Base-by-base conservation (phyloP, 1,139 yeast genomes). In the Hyphopichia wangnamkhiaoensis region DNA sequence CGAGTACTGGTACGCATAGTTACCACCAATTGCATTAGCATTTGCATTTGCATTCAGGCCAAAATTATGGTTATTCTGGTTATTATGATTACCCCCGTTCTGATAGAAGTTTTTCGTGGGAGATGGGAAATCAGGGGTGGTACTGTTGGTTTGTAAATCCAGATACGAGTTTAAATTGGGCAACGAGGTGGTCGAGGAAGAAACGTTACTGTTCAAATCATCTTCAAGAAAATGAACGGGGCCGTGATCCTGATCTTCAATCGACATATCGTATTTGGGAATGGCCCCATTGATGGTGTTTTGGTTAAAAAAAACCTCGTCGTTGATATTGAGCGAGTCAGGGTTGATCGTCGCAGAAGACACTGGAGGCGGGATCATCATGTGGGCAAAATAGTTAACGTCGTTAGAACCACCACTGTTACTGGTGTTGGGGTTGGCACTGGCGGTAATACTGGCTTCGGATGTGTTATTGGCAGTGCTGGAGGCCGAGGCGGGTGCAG, bases 201-300 rank as follows among this genome's bases (percentile, higher is more conserved):
- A 33, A 14, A 33, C 8, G 12, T 33, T 33, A 8, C 20, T 13
- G 27, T 17, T n/a, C 6, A n/a, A 74, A 80, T 84, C 74, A 84
- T 82, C 83, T 74, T 84, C 58, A 90, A 87, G 62, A 81, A 82
- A 71, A 89, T 84, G 20, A n/a, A 27, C 12, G 12, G 14, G 31
- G 31, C 12, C 31, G 13, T 31, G 34, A 12, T n/a, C n/a, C n/a
- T n/a, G n/a, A n/a, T n/a, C n/a, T n/a, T n/a, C n/a, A n/a, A n/a
- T n/a, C n/a, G n/a, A n/a, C n/a, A n/a, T n/a, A n/a, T n/a, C n/a
- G n/a, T n/a, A n/a, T n/a, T n/a, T n/a, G n/a, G n/a, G n/a, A n/a
- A n/a, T n/a, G n/a, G n/a, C n/a, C n/a, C n/a, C n/a, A n/a, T n/a
- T n/a, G n/a, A n/a, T n/a, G 16, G 17, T 6, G 10, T 40, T 38